These are phyloP conservation scores for Ogataea hybrid DNA, from an alignment of 1,139 yeast genomes.

Conservation along the genomic window DNA sequence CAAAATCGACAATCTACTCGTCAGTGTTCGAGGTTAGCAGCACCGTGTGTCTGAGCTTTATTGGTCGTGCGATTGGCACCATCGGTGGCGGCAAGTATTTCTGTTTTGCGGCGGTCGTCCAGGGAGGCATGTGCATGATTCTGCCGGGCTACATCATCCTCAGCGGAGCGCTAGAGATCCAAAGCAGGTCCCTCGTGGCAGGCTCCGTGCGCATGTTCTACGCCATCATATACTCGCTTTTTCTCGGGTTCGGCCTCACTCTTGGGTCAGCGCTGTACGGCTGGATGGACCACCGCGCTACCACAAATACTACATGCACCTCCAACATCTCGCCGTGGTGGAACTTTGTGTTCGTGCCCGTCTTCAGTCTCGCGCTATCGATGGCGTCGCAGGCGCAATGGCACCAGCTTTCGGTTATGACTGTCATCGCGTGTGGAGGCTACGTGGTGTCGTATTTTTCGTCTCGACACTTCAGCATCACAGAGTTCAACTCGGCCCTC, in stretches of 20 bases:
- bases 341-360: constrained; percentile 75
- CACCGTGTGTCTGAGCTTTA: constrained; percentile 78
- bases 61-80: constrained; percentile 87
- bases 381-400: constrained; percentile 79
- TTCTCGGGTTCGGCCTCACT: constrained; percentile 89
- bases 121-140: constrained; percentile 84
- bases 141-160: constrained; percentile 89
- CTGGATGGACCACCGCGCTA: constrained; percentile 78
- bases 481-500: constrained; percentile 84
- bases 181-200: constrained; percentile 82
- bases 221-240: constrained; percentile 86
- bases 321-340: constrained; percentile 50
- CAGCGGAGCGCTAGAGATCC: constrained; percentile 88
- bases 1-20: constrained; percentile 76
- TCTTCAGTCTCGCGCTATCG: constrained; percentile 65
- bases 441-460: constrained; percentile 81
- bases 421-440: constrained; percentile 69
- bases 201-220: constrained; percentile 95
- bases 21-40: constrained; percentile 91
- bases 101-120: constrained; percentile 86
- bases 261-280: constrained; percentile 90
- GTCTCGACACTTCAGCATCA: constrained; percentile 66
- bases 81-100: constrained; percentile 57
- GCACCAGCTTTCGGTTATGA: constrained; percentile 80
- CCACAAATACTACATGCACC: constrained; percentile 60